A percentile compares a stretch with the other conserved stretches of the same genome.
phyloP scores from a whole-genome alignment of 1,284 basidiomycete genomes.

The Fistulinella cinereoalba region DNA sequence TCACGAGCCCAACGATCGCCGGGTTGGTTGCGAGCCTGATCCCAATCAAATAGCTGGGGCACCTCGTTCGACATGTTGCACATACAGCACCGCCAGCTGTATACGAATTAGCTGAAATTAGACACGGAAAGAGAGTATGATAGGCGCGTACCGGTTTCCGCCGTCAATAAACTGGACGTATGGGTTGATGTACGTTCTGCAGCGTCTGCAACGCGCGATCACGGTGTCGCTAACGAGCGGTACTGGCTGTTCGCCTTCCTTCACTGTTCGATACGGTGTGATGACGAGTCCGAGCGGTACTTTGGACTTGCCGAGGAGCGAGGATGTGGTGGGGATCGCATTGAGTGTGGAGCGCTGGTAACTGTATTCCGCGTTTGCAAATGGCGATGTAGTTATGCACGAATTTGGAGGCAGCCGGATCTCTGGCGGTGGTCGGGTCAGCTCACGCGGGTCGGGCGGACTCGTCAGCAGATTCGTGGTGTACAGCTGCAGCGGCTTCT shows the following conservation, averaged over 20 bases:
- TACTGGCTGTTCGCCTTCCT: conserved; percentile 74
- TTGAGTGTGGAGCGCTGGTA: conserved; percentile 95
- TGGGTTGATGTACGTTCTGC: conserved; percentile 98
- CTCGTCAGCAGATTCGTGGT: conserved; percentile 88
- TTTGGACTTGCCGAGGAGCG: conserved; percentile 90
- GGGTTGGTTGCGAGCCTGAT: conserved; percentile 89
- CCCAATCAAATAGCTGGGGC: conserved; percentile 98
- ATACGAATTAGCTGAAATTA: conserved; percentile 1
- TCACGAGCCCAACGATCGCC: conserved; percentile 93
- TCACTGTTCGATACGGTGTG: conserved; percentile 87
- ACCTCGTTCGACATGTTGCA: conserved; percentile 99
- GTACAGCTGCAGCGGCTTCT: conserved; percentile 71
- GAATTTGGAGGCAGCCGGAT: conserved; percentile 84
- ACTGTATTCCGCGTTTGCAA: conserved; percentile 83
- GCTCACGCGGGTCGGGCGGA: conserved; percentile 85
- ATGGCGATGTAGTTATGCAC: conserved; percentile 76
- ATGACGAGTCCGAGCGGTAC: conserved; percentile 89
- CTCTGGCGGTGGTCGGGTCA: conserved; percentile 81
- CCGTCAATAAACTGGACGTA: conserved; percentile 99
- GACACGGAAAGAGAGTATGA: not conserved
- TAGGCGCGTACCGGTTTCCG: conserved; percentile 72
- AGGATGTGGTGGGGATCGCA: conserved; percentile 90
- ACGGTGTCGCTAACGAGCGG: conserved; percentile 92
- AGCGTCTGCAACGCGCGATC: conserved; percentile 95
- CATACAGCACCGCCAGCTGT: conserved; percentile 97